Base-by-base conservation (phyloP, 1,284 basidiomycete genomes). In the Sanghuangporus baumii region DNA sequence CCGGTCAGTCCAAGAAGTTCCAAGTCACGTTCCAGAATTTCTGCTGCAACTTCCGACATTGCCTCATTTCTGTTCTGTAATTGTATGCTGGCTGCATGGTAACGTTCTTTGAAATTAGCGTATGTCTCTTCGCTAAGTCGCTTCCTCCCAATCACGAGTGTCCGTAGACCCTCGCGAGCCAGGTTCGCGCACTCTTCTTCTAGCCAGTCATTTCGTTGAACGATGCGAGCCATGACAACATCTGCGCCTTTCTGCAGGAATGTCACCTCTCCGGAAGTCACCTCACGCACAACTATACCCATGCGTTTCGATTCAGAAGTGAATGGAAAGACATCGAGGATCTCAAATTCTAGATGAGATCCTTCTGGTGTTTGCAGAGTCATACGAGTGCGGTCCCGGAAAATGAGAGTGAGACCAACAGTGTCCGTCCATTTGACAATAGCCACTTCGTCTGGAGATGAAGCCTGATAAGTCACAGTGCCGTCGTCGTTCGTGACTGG, bases 101-200 rank as follows among this genome's bases (percentile, higher is more conserved):
- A 88, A n/a, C 76, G 79, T 16, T 78, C 75, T 69, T 91, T 89
- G 76, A 97, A 99, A 4, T 85, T 82, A 0, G 76, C 75, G 72
- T 93, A 98, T 2, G 84, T 76, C 57, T 89, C 86, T 9, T 83
- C 75, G 2, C 84, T 84, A 11, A 99, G 77, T 40, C 85, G 78
- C 71, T 94, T 95, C 40, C 93, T 80, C 4, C 88, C 97, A 71
- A 99, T 86, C 18, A 99, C 97, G 34, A 99, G 82, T 14, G 97
- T 99, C 5, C 97, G 83, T 57, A 99, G 74, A 0, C 97, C 97
- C 70, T 99, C 97, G 20, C 97, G 81, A 0, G 96, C 96, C 96
- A 99, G 99, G 72, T 99, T 99, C 11, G 91, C 96, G 14, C 91
- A 95, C 75, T 99, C 97, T 72, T 99, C 97, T 68, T 99, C 97